A percentile compares a stretch with the other conserved stretches of the same genome.
phyloP scores from a whole-genome alignment of 805 yeast species.

The Candida chilensis region DNA sequence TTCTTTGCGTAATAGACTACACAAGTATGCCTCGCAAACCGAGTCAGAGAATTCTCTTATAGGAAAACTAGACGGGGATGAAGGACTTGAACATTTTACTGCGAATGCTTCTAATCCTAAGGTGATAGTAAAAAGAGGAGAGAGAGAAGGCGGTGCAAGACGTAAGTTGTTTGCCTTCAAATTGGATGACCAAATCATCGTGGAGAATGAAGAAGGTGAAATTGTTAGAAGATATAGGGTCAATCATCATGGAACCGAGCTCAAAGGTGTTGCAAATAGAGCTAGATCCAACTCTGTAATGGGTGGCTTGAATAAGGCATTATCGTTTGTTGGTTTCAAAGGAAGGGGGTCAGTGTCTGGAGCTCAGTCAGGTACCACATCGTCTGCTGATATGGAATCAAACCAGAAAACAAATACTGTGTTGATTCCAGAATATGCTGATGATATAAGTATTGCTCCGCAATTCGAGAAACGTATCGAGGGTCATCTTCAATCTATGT shows the following conservation, averaged over 20 bases:
- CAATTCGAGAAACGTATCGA: too few species aligned
- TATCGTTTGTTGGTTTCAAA: conserved; percentile 47
- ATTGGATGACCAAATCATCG: conserved; percentile 65
- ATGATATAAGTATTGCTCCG: too few species aligned
- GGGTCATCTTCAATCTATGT: too few species aligned
- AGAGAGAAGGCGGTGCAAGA: conserved; percentile 16
- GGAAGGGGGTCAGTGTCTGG: conserved; percentile 4
- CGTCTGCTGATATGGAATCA: conserved; percentile 1
- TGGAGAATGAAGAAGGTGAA: conserved; percentile 91
- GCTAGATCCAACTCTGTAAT: conserved; percentile 28
- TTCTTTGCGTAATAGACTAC: conserved; percentile 22
- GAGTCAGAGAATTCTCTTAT: too few species aligned
- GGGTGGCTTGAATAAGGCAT: conserved; percentile 30
- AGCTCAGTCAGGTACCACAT: too few species aligned
- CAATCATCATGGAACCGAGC: conserved; percentile 35
- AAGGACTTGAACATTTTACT: conserved; percentile 62
- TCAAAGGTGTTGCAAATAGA: conserved; percentile 4
- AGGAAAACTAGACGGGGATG: too few species aligned
- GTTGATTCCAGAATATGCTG: conserved; percentile 1
- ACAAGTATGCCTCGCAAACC: too few species aligned
- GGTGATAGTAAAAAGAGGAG: conserved; percentile 46
- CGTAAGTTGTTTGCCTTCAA: conserved; percentile 63
- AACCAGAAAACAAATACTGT: not conserved
- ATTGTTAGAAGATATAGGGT: conserved; percentile 75
- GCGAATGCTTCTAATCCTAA: conserved; percentile 85